Percentiles rank a stretch among this genome's conserved stretches.
These are phyloP conservation scores for Colletotrichum sidae DNA, from an alignment of 2,329 filamentous ascomycete species.

Conservation along the genomic window DNA sequence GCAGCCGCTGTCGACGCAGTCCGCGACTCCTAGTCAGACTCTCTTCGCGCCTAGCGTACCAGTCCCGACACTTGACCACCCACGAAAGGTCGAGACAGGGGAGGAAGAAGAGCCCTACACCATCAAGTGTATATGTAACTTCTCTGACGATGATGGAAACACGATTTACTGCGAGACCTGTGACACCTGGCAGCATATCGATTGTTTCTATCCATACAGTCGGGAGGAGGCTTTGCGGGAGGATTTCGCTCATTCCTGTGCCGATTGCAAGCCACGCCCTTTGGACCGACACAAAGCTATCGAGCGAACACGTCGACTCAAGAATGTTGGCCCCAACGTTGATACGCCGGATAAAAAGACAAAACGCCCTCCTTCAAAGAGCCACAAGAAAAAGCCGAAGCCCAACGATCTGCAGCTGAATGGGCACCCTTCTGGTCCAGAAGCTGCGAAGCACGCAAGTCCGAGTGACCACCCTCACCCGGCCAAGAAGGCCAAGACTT, in stretches of 20 bases:
- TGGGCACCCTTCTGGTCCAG: conserved; percentile 70
- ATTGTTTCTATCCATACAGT: conserved; percentile 89
- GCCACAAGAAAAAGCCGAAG: conserved; percentile 89
- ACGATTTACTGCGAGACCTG: conserved; percentile 97
- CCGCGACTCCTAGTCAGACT: conserved; percentile 66
- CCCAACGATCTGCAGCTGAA: conserved; percentile 76
- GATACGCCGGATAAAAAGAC: conserved; percentile 74
- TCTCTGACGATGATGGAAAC: conserved; percentile 93
- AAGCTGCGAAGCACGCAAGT: conserved; percentile 61
- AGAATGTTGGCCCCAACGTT: conserved; percentile 55
- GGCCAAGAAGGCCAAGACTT: conserved; percentile 83
- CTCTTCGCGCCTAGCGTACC: conserved; percentile 53
- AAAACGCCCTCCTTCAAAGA: conserved; percentile 81
- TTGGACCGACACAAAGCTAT: conserved; percentile 81
- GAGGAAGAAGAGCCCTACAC: conserved; percentile 88
- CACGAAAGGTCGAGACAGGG: conserved; percentile 61
- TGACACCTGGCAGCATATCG: conserved; percentile 98
- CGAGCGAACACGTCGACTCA: conserved; percentile 75
- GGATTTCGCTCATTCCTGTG: conserved; percentile 85
- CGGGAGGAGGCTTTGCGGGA: conserved; percentile 77
- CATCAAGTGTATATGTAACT: conserved; percentile 98
- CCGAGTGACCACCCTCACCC: conserved; percentile 65
- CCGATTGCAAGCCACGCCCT: conserved; percentile 83
- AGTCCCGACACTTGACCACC: conserved; percentile 53
- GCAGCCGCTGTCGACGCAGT: conserved; percentile 64